Evolutionary conservation across 2,329 filamentous ascomycete species (phyloP), one percentile per base, ranked within the genome.

Genomic region (Aspergillus latus): DNA sequence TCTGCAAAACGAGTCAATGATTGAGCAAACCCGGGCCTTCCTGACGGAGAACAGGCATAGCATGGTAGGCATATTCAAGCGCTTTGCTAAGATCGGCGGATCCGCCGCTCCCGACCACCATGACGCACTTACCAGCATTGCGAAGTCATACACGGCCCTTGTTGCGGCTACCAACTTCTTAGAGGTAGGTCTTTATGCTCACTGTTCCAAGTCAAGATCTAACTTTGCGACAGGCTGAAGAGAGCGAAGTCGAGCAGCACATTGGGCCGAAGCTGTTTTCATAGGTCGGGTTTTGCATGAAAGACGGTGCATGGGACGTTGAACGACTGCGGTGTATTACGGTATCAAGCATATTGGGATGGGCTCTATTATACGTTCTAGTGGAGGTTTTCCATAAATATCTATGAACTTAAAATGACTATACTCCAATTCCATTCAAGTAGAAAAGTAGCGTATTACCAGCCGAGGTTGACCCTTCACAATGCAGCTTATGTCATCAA

Each of bases 1-100:
- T 0, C 81, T 88, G 15, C 88, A 95, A 66, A 96, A 96, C 71
- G 84, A 86, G 54, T 81, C 85, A 57, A 84, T 84, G 1, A 74
- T 92, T 40, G 82, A 87, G 40, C 89, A 92, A 69, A 92, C 88
- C 0, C 84, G 89, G 54, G 81, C 81, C 36, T 99, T 99, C 75
- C 78, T 99, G 58, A 82, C 83, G 5, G 88, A 94, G 62, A 91
- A 96, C 72, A 83, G 93, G 59, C 85, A 88, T 72, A 85, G 92
- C 55, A 90, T 97, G 66, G 85, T 94, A 61, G 89, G 92, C 45
- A 87, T 96, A 16, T 89, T 99, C 67, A 99, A 99, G 78, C 83
- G 92, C 63, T 90, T 89, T 64, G 90, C 90, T 0, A 89, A 89
- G 47, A 89, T 96, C 55, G 88, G 89, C 15, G 74, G 76, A 39